Evolutionary conservation across 352 stramenopile species (phyloP), one percentile per base, ranked within the genome.

Genomic region (Globisporangium paddicum): DNA sequence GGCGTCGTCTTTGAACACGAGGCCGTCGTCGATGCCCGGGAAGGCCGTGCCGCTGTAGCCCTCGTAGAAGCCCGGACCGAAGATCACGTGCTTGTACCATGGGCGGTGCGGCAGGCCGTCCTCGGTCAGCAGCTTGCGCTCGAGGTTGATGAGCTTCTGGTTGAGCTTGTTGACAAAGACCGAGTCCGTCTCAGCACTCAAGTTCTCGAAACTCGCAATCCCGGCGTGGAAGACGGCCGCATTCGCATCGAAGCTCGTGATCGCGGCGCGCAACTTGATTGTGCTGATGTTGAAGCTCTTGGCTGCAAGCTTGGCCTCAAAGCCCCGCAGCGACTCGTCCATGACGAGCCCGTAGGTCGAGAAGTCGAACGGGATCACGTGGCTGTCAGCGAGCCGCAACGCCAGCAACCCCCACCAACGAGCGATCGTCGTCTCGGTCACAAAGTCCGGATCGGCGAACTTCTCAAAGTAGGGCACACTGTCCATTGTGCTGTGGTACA

Each of bases 401-500:
- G 69, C 73, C 10, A 93, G 58, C 18, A 90, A 50, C 0, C 77
- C 79, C 75, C 84, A 90, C 64, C 88, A 84, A 26, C 71, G 71
- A 5, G 77, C 58, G 37, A 75, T 73, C 18, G 74, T 74, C 0
- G 59, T 62, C 48, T 93, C 78, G 10, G 79, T 79, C 11, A 58
- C 66, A 47, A 82, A 93, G n/a, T 67, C 60, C 35, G 83, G 81
- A 44, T 95, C 79, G 11, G 34, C 81, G 57, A 69, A 76, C 48
- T 35, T 77, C 58, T 86, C 82, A 48, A 74, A 73, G 57, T 85
- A 96, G 46, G 45, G 63, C 56, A 94, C 79, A 35, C 75, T 93
- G 62, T 97, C 87, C 74, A 95, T 96, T 21, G 80, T 76, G 57
- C 73, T 90, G 64, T 97, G 89, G 62, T 96, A 96, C 34, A 78